A percentile compares a stretch with the other conserved stretches of the same genome.
These are phyloP conservation scores for Xylaria telfairii DNA, from an alignment of 495 filamentous ascomycete species.

Conservation along the genomic window DNA sequence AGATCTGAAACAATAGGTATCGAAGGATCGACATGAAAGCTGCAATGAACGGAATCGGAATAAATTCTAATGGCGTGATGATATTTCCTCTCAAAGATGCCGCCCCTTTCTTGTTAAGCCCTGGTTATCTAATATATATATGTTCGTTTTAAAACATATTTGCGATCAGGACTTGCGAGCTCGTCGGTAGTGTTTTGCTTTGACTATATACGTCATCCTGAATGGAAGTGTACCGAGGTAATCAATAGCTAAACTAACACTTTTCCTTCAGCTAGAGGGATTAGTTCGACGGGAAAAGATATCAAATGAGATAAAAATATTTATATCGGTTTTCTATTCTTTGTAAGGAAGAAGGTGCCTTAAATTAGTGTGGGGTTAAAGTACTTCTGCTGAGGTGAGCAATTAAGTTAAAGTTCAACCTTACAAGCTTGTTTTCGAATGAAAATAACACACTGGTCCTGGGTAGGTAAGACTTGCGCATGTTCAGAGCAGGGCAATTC, in stretches of 20 bases:
- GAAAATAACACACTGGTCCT: no score
- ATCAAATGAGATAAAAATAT: neutral
- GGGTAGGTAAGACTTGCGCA: no score
- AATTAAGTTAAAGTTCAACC: neutral
- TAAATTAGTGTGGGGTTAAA: neutral
- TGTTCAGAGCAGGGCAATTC: neutral
- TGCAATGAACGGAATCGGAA: neutral
- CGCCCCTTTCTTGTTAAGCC: no score
- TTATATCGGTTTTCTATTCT: neutral
- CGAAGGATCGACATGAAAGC: no score
- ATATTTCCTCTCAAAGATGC: no score
- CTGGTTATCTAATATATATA: no score
- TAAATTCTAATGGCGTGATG: neutral
- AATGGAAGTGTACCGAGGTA: neutral
- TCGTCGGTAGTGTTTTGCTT: neutral
- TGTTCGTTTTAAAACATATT: neutral
- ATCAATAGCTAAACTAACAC: neutral
- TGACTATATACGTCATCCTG: neutral
- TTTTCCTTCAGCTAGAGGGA: neutral
- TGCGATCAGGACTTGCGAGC: no score
- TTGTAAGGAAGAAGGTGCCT: neutral
- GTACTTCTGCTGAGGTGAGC: neutral
- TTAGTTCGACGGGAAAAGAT: neutral
- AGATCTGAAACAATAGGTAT: neutral
- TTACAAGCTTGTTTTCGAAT: neutral